These are phyloP conservation scores for Ilex paraguariensis DNA, from an alignment of 305 asterid genomes.

Conservation along the genomic window DNA sequence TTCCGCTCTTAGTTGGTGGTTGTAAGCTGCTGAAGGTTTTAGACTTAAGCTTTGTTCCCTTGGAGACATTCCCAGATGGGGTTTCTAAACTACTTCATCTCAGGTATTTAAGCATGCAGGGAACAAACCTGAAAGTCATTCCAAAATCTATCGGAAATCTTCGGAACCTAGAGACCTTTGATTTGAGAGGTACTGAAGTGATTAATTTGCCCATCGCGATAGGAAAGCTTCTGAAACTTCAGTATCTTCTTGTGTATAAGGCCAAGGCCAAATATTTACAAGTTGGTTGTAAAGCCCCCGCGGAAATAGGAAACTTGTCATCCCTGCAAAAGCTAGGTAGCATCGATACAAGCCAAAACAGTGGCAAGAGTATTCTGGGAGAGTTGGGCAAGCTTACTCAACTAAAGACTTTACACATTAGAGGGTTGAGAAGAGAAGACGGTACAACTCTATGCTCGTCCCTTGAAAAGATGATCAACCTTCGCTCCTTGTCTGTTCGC, in stretches of 20 bases:
- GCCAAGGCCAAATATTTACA: not conserved
- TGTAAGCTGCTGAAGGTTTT: conserved; percentile 14
- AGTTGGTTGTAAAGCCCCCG: conserved; percentile 15
- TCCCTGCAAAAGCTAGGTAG: conserved; percentile 9
- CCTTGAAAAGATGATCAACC: conserved; percentile 9
- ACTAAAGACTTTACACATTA: conserved; percentile 8
- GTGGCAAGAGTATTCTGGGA: not conserved
- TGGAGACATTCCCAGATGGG: conserved; percentile 7
- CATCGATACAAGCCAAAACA: not conserved
- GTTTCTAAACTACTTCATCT: conserved; percentile 5
- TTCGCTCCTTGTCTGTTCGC: not conserved
- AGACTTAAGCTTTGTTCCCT: conserved; percentile 8
- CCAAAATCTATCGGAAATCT: conserved; percentile 5
- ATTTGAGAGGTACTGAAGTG: conserved; percentile 22
- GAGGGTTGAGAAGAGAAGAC: conserved; percentile 14
- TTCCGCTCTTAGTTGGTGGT: not conserved
- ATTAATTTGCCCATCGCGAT: conserved; percentile 14
- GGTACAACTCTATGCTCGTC: conserved; percentile 15
- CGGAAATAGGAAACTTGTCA: conserved; percentile 14
- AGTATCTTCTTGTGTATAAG: not conserved
- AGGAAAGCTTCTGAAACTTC: conserved; percentile 16
- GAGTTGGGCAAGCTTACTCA: conserved; percentile 13
- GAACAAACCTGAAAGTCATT: not conserved
- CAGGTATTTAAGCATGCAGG: not conserved
- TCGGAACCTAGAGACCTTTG: not conserved